Conservation (phyloP, 371 early-diverging fungal species). For the Mortierella sp. region DNA sequence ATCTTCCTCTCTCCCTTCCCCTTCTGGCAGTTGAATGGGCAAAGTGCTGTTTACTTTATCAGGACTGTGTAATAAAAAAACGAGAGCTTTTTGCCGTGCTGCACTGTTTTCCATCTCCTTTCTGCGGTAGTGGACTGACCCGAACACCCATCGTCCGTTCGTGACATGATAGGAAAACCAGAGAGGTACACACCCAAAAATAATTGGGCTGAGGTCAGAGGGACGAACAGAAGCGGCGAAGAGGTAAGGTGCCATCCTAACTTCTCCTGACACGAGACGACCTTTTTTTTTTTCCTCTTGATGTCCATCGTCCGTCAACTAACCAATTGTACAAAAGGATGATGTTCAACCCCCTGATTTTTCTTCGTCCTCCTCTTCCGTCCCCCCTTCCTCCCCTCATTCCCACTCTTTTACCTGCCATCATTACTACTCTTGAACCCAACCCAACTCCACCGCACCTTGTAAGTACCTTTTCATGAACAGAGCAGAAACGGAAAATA, state of each 20-base stretch:
- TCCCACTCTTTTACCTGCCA: background rate
- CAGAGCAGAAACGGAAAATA: background rate
- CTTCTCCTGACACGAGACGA: background rate
- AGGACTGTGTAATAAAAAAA: background rate
- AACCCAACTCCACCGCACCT: background rate
- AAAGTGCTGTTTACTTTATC: background rate
- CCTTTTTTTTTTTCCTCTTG: background rate
- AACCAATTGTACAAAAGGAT: background rate
- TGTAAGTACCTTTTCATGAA: background rate
- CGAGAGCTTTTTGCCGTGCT: background rate
- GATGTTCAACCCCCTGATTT: no score
- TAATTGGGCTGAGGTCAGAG: background rate
- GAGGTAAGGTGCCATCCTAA: no score
- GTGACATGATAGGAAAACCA: background rate
- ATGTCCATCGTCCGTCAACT: background rate
- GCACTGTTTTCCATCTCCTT: background rate
- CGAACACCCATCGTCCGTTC: background rate
- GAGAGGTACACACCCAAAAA: background rate
- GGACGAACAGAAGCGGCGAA: background rate
- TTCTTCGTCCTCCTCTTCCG: no score
- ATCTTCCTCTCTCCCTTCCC: no score
- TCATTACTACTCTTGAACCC: background rate
- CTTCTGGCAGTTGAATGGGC: background rate
- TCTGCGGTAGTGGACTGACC: background rate
- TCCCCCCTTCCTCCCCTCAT: no score